A percentile compares a stretch with the other conserved stretches of the same genome.
phyloP scores from a whole-genome alignment of 163 green algal species.

The Smithsoniella earleae region DNA sequence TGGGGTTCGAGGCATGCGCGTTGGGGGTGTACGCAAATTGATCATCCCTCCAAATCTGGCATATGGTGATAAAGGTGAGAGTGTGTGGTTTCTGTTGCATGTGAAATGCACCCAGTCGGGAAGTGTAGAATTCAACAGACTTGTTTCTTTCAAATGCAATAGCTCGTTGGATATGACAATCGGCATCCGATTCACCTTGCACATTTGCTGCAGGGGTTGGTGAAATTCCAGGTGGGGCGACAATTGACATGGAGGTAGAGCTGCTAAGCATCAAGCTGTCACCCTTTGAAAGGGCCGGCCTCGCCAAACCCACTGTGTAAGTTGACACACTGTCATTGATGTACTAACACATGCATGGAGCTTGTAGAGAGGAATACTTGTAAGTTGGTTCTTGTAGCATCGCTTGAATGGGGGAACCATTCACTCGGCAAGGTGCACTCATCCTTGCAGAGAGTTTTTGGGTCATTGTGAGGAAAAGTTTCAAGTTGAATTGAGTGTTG shows the following conservation, averaged over 20 bases:
- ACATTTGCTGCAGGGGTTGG: slow-evolving; percentile 38
- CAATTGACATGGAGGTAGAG: slow-evolving; percentile 62
- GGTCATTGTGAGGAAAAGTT: neutral
- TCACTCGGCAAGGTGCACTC: neutral
- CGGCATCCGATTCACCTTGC: neutral
- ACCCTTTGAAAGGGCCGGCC: neutral
- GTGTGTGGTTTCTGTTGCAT: neutral
- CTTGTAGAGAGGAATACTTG: too few relatives aligned
- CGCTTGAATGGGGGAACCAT: too few relatives aligned
- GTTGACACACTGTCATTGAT: neutral
- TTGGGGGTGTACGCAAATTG: slow-evolving; percentile 62
- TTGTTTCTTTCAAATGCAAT: neutral
- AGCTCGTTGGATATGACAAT: neutral
- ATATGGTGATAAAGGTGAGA: neutral
- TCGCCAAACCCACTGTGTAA: neutral
- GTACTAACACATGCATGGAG: neutral
- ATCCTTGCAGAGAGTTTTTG: neutral
- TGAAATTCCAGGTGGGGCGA: slow-evolving; percentile 68
- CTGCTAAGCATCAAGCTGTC: slow-evolving; percentile 52
- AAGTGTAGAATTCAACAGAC: neutral
- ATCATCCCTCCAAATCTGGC: slow-evolving; percentile 68
- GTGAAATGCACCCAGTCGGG: neutral
- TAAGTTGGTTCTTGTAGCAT: too few relatives aligned
- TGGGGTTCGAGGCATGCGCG: slow-evolving; percentile 67
- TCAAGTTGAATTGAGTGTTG: neutral